These are phyloP conservation scores for Sporothrix curviconia DNA, from an alignment of 2,329 filamentous ascomycete genomes.

Conservation along the genomic window DNA sequence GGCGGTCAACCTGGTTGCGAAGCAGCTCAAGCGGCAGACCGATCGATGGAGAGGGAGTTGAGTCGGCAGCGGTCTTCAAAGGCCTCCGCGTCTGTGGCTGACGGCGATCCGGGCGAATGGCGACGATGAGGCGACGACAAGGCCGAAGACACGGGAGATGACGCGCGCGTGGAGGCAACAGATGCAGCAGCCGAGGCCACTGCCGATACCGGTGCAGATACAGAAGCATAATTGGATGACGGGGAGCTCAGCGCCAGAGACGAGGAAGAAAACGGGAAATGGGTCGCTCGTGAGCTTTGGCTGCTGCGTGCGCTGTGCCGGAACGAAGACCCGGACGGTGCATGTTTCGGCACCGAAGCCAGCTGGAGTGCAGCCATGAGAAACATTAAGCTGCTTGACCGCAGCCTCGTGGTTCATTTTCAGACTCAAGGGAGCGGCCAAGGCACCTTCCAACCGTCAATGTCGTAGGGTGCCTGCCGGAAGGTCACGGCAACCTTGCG, in stretches of 20 bases:
- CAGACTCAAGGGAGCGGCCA: slow-evolving; percentile 33
- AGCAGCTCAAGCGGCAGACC: slow-evolving; percentile 39
- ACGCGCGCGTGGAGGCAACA: slow-evolving; percentile 9
- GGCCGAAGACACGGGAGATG: slow-evolving; percentile 7
- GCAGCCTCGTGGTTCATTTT: slow-evolving; percentile 34
- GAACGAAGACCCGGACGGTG: not conserved
- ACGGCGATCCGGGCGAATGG: slow-evolving; percentile 8
- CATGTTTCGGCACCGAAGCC: not conserved
- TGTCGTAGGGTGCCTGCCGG: slow-evolving; percentile 34
- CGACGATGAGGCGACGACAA: slow-evolving; percentile 7
- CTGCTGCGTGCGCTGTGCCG: not conserved
- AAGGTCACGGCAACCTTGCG: slow-evolving; percentile 36
- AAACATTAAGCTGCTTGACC: slow-evolving; percentile 28
- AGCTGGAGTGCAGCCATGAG: slow-evolving; percentile 19
- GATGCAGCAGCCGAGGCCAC: slow-evolving; percentile 5
- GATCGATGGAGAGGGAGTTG: slow-evolving; percentile 35
- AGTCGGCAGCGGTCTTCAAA: slow-evolving; percentile 18
- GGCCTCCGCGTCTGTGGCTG: not conserved
- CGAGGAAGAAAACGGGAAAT: not conserved
- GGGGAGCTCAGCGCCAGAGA: too few species aligned
- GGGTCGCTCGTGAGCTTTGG: not conserved
- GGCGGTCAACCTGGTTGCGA: slow-evolving; percentile 30
- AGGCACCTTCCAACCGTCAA: too few species aligned
- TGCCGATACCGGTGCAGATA: not conserved
- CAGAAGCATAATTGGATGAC: not conserved